Conservation (phyloP, 768 basidiomycete species). For the Tricholoma hemisulphureum region DNA sequence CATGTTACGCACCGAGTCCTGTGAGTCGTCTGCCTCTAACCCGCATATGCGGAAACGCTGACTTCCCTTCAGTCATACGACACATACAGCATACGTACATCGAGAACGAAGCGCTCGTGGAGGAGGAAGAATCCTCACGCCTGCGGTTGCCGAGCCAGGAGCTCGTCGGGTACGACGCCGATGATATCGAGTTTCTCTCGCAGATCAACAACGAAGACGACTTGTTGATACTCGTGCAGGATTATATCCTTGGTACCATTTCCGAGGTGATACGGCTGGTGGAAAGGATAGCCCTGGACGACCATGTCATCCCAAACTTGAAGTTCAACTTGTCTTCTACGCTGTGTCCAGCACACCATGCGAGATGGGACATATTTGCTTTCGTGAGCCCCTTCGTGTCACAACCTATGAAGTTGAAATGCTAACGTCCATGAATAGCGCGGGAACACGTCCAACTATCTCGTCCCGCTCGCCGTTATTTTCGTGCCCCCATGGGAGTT, state of each 20-base stretch:
- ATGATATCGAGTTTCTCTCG: conserved; percentile 13
- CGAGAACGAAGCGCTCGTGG: conserved; percentile 3
- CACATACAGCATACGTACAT: neutral
- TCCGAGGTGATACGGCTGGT: conserved; percentile 18
- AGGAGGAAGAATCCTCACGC: conserved; percentile 7
- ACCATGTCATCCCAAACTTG: conserved; percentile 10
- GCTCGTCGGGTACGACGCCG: conserved; percentile 13
- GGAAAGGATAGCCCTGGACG: neutral
- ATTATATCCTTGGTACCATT: conserved; percentile 20
- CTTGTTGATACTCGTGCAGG: conserved; percentile 12
- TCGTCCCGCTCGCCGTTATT: conserved; percentile 20
- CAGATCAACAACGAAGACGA: conserved; percentile 21
- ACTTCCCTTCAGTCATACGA: neutral
- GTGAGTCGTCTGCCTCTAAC: conserved; percentile 2
- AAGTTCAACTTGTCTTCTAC: conserved; percentile 17
- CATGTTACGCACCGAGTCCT: neutral
- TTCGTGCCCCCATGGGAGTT: conserved; percentile 25
- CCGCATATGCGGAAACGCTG: neutral
- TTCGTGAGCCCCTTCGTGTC: conserved; percentile 11
- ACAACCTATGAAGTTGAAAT: neutral
- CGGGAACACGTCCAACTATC: neutral
- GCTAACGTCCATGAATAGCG: conserved; percentile 8
- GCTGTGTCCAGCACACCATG: conserved; percentile 21
- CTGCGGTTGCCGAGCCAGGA: conserved; percentile 16
- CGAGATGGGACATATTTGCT: conserved; percentile 25